Evolutionary conservation across 1,139 yeast species (phyloP).

Genomic region (Lodderomyces parapsilosis): DNA sequence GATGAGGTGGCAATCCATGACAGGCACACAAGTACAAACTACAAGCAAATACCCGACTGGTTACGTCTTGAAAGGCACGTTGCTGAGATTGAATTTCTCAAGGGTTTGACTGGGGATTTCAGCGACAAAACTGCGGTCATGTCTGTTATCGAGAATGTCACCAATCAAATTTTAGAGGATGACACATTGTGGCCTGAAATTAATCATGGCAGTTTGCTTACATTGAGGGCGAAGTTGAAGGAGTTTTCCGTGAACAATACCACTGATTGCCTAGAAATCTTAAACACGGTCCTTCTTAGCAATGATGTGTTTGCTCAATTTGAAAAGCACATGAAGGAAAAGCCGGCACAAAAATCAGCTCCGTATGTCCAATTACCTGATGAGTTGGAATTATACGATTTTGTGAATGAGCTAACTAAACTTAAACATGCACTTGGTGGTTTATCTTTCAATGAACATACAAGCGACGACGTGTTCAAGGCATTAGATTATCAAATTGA

Average conservation of each 20-base stretch:
- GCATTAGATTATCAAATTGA: constrained; percentile 22
- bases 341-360: background rate
- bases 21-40: constrained; percentile 1
- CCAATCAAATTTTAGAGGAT: constrained; percentile 3
- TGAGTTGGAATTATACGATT: constrained; percentile 22
- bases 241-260: constrained; percentile 9
- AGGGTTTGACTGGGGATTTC: constrained; percentile 5
- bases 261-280: constrained; percentile 11
- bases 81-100: constrained; percentile 10
- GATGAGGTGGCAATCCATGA: background rate
- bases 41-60: constrained; percentile 14
- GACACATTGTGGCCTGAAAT: constrained; percentile 3
- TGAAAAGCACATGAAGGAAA: constrained; percentile 1
- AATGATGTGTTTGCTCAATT: constrained; percentile 10
- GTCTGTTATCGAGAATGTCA: constrained; percentile 1
- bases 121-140: constrained; percentile 7
- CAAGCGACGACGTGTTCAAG: constrained; percentile 16
- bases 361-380: constrained; percentile 23
- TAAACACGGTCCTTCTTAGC: constrained; percentile 14
- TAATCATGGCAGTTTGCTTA: constrained; percentile 6
- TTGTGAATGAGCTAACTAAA: constrained; percentile 20
- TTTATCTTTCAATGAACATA: constrained; percentile 8
- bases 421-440: constrained; percentile 19
- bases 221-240: constrained; percentile 9
- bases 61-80: constrained; percentile 8